A percentile compares a stretch with the other conserved stretches of the same genome.
Conservation (phyloP, 1,284 basidiomycete genomes). For the Pisolithus thermaeus region DNA sequence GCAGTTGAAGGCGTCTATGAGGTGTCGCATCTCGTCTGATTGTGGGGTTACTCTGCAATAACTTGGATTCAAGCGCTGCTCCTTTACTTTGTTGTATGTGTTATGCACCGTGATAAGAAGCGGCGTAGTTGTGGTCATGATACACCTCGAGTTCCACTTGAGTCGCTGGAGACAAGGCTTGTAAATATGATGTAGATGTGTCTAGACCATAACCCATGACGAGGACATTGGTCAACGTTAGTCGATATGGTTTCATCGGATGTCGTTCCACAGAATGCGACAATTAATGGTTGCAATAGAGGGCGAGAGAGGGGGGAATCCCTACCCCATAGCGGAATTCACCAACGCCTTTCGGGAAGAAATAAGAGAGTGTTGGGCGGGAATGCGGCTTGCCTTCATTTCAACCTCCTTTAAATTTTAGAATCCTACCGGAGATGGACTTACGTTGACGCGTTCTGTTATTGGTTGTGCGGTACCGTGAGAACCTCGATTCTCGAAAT, state of each 20-base stretch:
- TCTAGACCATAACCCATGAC: constrained; percentile 96
- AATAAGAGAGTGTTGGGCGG: constrained; percentile 45
- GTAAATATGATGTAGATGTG: constrained; percentile 90
- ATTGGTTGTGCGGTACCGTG: constrained; percentile 68
- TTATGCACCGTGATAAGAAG: constrained; percentile 77
- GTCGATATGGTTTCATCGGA: constrained; percentile 98
- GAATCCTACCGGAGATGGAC: constrained; percentile 29
- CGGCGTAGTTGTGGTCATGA: constrained; percentile 92
- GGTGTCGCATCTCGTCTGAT: constrained; percentile 66
- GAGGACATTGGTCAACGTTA: constrained; percentile 92
- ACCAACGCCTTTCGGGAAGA: too few relatives aligned
- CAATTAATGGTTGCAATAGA: too few relatives aligned
- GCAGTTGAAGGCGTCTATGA: constrained; percentile 82
- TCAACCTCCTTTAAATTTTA: constrained; percentile 11
- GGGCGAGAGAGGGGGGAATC: too few relatives aligned
- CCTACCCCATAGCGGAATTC: too few relatives aligned
- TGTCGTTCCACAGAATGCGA: too few relatives aligned
- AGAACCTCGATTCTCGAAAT: constrained; percentile 65
- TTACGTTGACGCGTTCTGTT: constrained; percentile 66
- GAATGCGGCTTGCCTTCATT: constrained; percentile 62
- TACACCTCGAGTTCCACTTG: constrained; percentile 87
- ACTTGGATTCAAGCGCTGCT: not conserved
- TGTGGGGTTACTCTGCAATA: constrained; percentile 69
- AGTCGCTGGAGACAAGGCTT: constrained; percentile 82
- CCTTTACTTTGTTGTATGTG: not conserved